These are phyloP conservation scores for Xylariaceae sp. DNA, from an alignment of 2,329 filamentous ascomycete species.

Conservation along the genomic window DNA sequence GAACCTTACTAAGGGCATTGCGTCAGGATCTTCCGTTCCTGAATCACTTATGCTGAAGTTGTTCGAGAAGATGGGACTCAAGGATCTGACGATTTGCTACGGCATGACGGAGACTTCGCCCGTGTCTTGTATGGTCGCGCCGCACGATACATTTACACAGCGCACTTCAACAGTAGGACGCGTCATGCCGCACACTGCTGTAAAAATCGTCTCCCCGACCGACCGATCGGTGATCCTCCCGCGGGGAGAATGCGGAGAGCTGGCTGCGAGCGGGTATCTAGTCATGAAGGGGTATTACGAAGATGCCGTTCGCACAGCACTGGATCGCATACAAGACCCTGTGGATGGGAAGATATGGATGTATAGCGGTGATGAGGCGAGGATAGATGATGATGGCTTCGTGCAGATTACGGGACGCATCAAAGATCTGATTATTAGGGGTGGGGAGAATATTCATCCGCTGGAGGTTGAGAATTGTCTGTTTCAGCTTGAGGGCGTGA, in stretches of 20 bases:
- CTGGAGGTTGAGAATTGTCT: slow-evolving; percentile 89
- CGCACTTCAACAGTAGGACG: slow-evolving; percentile 74
- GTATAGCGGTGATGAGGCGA: slow-evolving; percentile 87
- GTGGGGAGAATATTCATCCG: slow-evolving; percentile 94
- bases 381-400: slow-evolving; percentile 80
- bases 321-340: slow-evolving; percentile 50
- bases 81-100: slow-evolving; percentile 88
- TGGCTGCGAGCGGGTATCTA: slow-evolving; percentile 80
- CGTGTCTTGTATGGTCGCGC: slow-evolving; percentile 78
- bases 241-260: slow-evolving; percentile 69
- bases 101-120: slow-evolving; percentile 91
- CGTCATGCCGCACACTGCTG: slow-evolving; percentile 75
- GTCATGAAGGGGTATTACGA: slow-evolving; percentile 90
- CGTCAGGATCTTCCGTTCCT: slow-evolving; percentile 82
- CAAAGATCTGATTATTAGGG: slow-evolving; percentile 93
- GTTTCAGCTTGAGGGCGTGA: slow-evolving; percentile 62
- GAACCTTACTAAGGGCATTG: slow-evolving; percentile 80
- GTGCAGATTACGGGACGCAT: slow-evolving; percentile 86
- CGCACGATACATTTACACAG: slow-evolving; percentile 69
- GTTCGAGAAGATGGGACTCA: slow-evolving; percentile 70
- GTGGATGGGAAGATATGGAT: slow-evolving; percentile 66
- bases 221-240: slow-evolving; percentile 60
- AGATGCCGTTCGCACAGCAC: slow-evolving; percentile 66
- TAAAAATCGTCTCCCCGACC: slow-evolving; percentile 71
- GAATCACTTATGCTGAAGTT: slow-evolving; percentile 75